Percentiles rank a stretch among this genome's conserved stretches.
Conservation (phyloP, 495 filamentous ascomycete species). For the Neurospora sp. region DNA sequence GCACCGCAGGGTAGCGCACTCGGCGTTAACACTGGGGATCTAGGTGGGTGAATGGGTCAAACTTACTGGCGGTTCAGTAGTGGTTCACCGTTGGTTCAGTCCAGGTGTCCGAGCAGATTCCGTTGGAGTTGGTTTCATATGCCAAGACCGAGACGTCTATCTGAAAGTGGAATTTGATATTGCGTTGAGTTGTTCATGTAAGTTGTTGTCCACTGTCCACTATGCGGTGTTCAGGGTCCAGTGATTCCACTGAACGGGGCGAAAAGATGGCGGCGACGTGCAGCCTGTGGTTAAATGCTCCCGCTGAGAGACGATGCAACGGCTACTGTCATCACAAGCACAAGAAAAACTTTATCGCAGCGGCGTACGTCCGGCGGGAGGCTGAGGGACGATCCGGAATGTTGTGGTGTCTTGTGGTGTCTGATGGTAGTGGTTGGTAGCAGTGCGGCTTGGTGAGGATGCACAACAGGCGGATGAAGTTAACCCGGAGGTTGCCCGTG, state of each 20-base stretch:
- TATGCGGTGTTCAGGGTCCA: background rate
- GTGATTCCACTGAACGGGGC: background rate
- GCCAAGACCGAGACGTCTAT: background rate
- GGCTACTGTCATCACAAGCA: conserved; percentile 3
- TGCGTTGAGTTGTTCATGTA: background rate
- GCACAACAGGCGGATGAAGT: background rate
- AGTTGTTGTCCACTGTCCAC: background rate
- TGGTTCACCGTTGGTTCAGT: background rate
- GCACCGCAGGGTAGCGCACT: background rate
- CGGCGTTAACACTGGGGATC: background rate
- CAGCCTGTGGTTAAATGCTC: background rate
- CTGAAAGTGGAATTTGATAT: background rate
- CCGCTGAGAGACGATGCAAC: conserved; percentile 1
- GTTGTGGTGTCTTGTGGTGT: background rate
- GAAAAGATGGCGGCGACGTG: conserved; percentile 6
- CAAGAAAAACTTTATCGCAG: background rate
- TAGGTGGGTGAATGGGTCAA: background rate
- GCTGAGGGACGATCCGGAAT: background rate
- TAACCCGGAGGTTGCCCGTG: background rate
- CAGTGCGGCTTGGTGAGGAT: background rate
- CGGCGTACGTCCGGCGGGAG: background rate
- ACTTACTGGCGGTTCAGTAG: background rate
- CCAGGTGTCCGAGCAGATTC: background rate
- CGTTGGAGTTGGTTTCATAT: background rate
- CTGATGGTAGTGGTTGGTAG: background rate